These are phyloP conservation scores for Albizia julibrissin DNA, from an alignment of 306 rosid genomes.

Conservation along the genomic window DNA sequence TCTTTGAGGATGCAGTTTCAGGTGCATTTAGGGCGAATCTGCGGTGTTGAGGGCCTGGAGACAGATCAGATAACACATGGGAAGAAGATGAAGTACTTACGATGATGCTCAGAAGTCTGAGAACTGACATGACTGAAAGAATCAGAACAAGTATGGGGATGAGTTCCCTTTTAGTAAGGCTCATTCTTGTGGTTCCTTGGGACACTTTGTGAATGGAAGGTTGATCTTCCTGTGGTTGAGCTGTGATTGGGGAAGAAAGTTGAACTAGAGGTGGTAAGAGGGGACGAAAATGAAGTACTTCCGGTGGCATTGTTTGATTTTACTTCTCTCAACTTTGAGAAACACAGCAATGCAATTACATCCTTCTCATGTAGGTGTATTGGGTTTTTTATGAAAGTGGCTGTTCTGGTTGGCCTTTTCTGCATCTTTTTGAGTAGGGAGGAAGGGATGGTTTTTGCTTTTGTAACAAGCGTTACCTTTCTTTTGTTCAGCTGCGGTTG, in stretches of 20 bases:
- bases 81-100: conserved; percentile 52
- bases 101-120: conserved; percentile 65
- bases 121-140: conserved; percentile 59
- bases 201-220: conserved; percentile 37
- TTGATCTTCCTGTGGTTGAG: conserved; percentile 36
- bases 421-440: conserved; percentile 56
- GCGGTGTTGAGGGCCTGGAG: conserved; percentile 38
- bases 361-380: conserved; percentile 31
- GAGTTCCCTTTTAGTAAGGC: conserved; percentile 58
- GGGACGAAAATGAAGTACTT: conserved; percentile 52
- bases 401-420: conserved; percentile 31
- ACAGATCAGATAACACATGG: conserved; percentile 35
- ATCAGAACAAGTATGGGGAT: conserved; percentile 65
- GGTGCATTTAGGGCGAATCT: conserved; percentile 21
- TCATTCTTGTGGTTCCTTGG: conserved; percentile 55
- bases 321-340: conserved; percentile 32
- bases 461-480: conserved; percentile 52
- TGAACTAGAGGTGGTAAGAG: conserved; percentile 44
- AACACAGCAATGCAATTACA: conserved; percentile 35
- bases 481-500: conserved; percentile 17
- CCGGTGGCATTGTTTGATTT: conserved; percentile 65
- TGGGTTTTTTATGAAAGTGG: conserved; percentile 39
- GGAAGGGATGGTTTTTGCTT: conserved; percentile 76
- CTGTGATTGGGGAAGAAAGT: conserved; percentile 45
- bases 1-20: conserved; percentile 31